A percentile compares a stretch with the other conserved stretches of the same genome.
Evolutionary conservation across 1,284 basidiomycete genomes (phyloP).

Genomic region (Sporisorium graminicola): DNA sequence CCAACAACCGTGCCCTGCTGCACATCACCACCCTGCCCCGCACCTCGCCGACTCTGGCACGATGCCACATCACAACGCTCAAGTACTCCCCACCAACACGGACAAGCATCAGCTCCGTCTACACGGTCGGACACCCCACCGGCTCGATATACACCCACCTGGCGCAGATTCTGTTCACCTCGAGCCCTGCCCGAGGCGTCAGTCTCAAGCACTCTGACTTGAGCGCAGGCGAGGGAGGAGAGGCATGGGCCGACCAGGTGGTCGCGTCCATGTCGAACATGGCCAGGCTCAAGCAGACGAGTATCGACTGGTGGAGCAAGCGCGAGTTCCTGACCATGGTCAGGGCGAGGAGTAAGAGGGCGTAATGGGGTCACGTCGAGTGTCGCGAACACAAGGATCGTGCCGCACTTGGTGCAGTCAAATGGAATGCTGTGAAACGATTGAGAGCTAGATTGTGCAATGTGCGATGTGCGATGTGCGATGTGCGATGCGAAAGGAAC

Average conservation of each 20-base stretch:
- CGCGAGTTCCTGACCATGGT: constrained; percentile 25
- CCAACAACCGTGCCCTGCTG: constrained; percentile 47
- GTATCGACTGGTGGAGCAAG: constrained; percentile 23
- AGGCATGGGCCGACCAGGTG: neutral
- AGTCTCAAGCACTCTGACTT: neutral
- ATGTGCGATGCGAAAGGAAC: neutral
- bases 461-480: too few relatives aligned
- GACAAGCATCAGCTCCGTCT: constrained; percentile 11
- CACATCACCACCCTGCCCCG: constrained; percentile 12
- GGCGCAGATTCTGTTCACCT: constrained; percentile 5
- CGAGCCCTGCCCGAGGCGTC: constrained; percentile 9
- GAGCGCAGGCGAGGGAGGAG: neutral
- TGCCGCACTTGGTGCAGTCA: too few relatives aligned
- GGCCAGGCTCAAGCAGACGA: constrained; percentile 26
- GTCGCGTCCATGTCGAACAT: constrained; percentile 3
- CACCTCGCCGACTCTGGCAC: neutral
- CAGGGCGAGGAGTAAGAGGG: neutral
- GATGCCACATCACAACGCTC: constrained; percentile 11
- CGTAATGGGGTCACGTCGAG: too few relatives aligned
- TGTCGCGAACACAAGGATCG: neutral
- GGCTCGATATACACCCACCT: constrained; percentile 1
- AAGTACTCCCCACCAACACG: constrained; percentile 30
- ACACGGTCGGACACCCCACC: constrained; percentile 8
- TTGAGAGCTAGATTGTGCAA: neutral
- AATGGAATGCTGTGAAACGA: neutral